Conservation (phyloP, 179 eudicot genomes). For the Patellifolia procumbens region DNA sequence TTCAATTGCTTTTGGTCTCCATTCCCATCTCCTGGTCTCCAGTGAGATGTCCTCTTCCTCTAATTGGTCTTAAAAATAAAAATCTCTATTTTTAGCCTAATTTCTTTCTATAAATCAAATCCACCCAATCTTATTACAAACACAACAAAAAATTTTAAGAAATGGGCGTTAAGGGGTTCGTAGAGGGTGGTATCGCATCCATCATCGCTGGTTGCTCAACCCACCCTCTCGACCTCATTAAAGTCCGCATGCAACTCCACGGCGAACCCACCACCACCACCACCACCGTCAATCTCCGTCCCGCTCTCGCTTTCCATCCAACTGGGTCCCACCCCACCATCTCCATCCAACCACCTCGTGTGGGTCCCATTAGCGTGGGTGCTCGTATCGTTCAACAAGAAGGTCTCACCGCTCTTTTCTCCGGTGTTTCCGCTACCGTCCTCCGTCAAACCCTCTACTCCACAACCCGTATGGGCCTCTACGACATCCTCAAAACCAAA, state of each 20-base stretch:
- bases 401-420: constrained; percentile 65
- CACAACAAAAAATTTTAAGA: neutral
- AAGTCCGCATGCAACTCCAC: constrained; percentile 93
- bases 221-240: constrained; percentile 80
- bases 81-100: neutral
- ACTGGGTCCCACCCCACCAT: constrained; percentile 9
- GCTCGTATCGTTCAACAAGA: constrained; percentile 62
- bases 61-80: constrained; percentile 37
- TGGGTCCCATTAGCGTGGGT: constrained; percentile 63
- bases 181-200: constrained; percentile 91
- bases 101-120: neutral
- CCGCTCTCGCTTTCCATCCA: constrained; percentile 56
- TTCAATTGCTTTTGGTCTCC: constrained; percentile 60
- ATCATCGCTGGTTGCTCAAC: constrained; percentile 76
- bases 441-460: constrained; percentile 88
- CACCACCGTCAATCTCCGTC: constrained; percentile 44
- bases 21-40: constrained; percentile 71
- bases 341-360: constrained; percentile 28
- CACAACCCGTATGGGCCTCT: constrained; percentile 93
- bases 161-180: constrained; percentile 85
- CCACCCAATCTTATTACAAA: neutral
- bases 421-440: constrained; percentile 93
- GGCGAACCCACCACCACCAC: constrained; percentile 52
- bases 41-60: constrained; percentile 59
- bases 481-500: constrained; percentile 63